A percentile compares a stretch with the other conserved stretches of the same genome.
These are phyloP conservation scores for Leptodermis oblonga DNA, from an alignment of 257 asterid genomes.

Conservation along the genomic window DNA sequence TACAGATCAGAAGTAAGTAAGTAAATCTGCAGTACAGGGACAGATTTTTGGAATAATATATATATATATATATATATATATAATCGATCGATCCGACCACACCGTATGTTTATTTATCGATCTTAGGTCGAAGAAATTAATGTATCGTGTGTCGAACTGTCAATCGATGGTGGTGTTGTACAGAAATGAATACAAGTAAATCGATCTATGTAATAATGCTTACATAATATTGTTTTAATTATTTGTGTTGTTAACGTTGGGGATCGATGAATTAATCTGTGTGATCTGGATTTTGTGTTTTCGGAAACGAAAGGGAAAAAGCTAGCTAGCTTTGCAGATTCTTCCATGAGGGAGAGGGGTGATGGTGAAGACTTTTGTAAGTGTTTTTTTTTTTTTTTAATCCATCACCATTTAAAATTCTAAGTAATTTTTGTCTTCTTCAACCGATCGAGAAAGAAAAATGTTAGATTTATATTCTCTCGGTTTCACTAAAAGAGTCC, in stretches of 20 bases:
- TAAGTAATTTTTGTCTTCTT: background rate
- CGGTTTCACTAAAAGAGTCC: too few species aligned
- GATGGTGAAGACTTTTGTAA: background rate
- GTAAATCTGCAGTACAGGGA: background rate
- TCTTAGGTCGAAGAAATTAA: background rate
- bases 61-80: too few species aligned
- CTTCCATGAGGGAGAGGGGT: background rate
- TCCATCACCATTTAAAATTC: too few species aligned
- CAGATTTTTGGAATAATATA: background rate
- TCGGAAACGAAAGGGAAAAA: background rate
- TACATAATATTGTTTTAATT: too few species aligned
- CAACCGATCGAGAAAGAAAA: too few species aligned
- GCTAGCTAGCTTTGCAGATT: background rate
- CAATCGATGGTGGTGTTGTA: constrained; percentile 5
- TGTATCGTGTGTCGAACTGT: background rate
- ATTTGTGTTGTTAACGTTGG: too few species aligned
- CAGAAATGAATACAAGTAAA: background rate
- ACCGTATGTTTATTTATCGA: background rate
- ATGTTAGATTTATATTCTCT: too few species aligned
- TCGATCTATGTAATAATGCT: constrained; percentile 1
- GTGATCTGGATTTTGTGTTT: background rate
- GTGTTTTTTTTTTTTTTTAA: too few species aligned
- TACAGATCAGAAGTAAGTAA: too few species aligned
- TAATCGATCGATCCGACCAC: background rate
- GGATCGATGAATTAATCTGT: too few species aligned